Conservation (phyloP, 179 eudicot species). For the Beta macrorhiza region DNA sequence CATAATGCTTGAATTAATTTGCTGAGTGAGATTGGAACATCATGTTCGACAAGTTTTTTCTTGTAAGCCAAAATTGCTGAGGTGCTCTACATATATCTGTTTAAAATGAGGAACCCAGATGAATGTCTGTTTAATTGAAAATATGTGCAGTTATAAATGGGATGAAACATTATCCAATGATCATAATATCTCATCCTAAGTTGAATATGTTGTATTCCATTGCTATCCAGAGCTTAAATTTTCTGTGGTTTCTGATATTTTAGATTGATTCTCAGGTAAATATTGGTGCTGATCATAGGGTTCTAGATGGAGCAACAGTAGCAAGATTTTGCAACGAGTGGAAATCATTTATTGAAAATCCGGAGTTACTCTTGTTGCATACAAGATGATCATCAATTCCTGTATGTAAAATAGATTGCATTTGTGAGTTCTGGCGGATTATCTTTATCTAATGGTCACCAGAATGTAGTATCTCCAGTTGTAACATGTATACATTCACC, state of each 20-base stretch:
- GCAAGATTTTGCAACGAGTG: conserved; percentile 93
- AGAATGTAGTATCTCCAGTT: not conserved
- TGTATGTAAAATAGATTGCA: not conserved
- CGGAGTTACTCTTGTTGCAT: conserved; percentile 74
- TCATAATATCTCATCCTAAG: not conserved
- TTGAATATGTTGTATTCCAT: not conserved
- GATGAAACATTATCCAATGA: too few species aligned
- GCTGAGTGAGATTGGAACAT: not conserved
- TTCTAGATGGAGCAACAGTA: conserved; percentile 88
- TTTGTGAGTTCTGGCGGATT: conserved; percentile 3
- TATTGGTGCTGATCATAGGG: conserved; percentile 92
- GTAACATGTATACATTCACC: not conserved
- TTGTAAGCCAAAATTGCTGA: not conserved
- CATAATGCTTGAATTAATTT: not conserved
- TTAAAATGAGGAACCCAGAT: not conserved
- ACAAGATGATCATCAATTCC: conserved; percentile 47
- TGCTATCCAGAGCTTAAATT: not conserved
- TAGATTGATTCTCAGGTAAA: conserved; percentile 54
- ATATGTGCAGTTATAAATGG: not conserved
- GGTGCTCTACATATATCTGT: not conserved
- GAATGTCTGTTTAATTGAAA: not conserved
- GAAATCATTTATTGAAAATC: conserved; percentile 76
- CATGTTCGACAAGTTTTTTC: not conserved
- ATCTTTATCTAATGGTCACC: not conserved
- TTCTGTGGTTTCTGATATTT: not conserved